Evolutionary conservation across 2,329 filamentous ascomycete genomes (phyloP).

Genomic region (Diaporthe sp.): DNA sequence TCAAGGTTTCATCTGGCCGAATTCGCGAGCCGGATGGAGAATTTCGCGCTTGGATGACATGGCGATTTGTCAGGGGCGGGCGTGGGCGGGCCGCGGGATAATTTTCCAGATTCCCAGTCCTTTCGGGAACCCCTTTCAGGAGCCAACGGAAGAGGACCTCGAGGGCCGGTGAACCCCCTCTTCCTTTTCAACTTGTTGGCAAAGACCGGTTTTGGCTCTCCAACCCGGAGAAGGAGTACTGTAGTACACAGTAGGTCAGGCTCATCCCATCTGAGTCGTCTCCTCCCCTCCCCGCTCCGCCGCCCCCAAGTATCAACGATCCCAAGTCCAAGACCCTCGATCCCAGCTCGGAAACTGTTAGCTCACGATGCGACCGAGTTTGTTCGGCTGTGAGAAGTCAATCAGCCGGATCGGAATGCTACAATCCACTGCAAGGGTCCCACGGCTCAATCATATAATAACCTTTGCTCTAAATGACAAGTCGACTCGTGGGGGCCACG

Average conservation of each 20-base stretch:
- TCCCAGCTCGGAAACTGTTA: background rate
- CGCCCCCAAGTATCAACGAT: background rate
- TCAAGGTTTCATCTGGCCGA: conserved; percentile 14
- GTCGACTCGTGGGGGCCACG: background rate
- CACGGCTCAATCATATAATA: background rate
- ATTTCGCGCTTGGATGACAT: background rate
- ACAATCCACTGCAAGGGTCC: background rate
- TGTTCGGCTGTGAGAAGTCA: background rate
- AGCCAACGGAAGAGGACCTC: background rate
- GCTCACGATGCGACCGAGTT: background rate
- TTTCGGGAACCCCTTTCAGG: background rate
- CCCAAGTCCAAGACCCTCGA: background rate
- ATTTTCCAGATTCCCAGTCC: background rate
- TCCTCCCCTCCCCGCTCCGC: conserved; percentile 9
- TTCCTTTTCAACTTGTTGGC: background rate
- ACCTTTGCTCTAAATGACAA: background rate
- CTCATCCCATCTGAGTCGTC: background rate
- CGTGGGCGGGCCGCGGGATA: background rate
- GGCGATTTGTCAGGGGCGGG: conserved; percentile 16
- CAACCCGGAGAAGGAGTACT: background rate
- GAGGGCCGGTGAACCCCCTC: no score
- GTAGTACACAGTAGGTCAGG: no score
- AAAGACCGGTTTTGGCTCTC: background rate
- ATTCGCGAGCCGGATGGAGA: conserved; percentile 5
- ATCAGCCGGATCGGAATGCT: background rate